Evolutionary conservation across 2,329 filamentous ascomycete species (phyloP).

Genomic region (Nakataea oryzae): DNA sequence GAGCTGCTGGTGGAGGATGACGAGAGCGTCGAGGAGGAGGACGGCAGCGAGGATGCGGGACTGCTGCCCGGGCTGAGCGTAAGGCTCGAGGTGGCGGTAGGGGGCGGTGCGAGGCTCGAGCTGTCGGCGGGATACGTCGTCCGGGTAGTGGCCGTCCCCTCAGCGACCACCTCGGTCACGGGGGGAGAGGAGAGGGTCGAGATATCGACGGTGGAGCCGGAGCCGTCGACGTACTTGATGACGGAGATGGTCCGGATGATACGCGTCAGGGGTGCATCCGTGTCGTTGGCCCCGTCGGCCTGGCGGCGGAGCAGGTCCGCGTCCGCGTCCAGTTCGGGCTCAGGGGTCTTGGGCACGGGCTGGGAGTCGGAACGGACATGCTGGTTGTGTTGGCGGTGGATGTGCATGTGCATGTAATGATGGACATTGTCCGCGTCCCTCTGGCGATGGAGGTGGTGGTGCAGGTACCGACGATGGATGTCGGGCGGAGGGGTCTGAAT

Average conservation of each 20-base stretch:
- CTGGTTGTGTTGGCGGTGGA: conserved; percentile 1
- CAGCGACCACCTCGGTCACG: conserved; percentile 25
- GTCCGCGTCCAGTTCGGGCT: neutral
- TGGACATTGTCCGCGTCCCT: conserved; percentile 11
- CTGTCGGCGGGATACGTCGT: conserved; percentile 9
- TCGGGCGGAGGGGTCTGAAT: conserved; percentile 29
- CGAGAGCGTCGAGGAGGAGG: conserved; percentile 8
- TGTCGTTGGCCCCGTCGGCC: conserved; percentile 7
- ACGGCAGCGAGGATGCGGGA: too few species aligned
- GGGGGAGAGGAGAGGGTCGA: conserved; percentile 28
- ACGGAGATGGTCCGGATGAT: conserved; percentile 46
- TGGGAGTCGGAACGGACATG: neutral
- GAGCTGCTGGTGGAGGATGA: conserved; percentile 8
- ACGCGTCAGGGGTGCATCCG: conserved; percentile 26
- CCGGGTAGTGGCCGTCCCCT: conserved; percentile 22
- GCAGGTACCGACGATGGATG: conserved; percentile 21
- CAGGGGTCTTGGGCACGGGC: neutral
- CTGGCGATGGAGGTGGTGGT: conserved; percentile 14
- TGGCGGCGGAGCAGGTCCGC: conserved; percentile 16
- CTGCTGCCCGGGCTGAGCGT: neutral
- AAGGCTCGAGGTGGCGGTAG: neutral
- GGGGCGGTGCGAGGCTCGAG: conserved; percentile 8
- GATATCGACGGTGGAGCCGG: conserved; percentile 31
- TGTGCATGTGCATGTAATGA: conserved; percentile 12
- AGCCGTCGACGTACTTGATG: conserved; percentile 38